phyloP scores from a whole-genome alignment of 306 rosid genomes.

The Rosa rugosa region DNA sequence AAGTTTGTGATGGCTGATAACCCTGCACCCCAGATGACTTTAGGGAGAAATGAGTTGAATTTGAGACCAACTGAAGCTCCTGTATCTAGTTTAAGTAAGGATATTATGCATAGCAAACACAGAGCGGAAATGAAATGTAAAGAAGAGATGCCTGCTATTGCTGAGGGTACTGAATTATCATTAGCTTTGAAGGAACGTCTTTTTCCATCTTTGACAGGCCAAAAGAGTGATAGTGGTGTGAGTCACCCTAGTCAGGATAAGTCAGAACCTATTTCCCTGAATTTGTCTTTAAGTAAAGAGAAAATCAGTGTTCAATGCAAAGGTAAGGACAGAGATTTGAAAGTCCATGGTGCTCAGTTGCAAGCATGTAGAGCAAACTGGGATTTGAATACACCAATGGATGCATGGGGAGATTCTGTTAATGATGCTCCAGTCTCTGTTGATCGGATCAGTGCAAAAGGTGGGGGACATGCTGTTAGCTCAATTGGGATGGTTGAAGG shows the following conservation, averaged over 20 bases:
- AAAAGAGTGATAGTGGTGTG: slow-evolving; percentile 25
- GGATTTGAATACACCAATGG: slow-evolving; percentile 97
- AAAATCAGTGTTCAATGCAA: slow-evolving; percentile 31
- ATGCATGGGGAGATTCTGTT: slow-evolving; percentile 76
- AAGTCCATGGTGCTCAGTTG: slow-evolving; percentile 21
- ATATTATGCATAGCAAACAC: slow-evolving; percentile 27
- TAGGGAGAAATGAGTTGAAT: slow-evolving; percentile 43
- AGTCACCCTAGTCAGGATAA: slow-evolving; percentile 31
- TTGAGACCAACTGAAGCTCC: slow-evolving; percentile 49
- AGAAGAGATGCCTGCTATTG: slow-evolving; percentile 36
- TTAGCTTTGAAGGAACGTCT: slow-evolving; percentile 45
- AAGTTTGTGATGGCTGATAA: slow-evolving; percentile 34
- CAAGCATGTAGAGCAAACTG: slow-evolving; percentile 77
- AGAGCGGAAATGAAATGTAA: slow-evolving; percentile 36
- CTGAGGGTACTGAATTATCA: slow-evolving; percentile 45
- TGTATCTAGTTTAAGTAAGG: slow-evolving; percentile 38
- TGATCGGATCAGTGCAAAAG: slow-evolving; percentile 28
- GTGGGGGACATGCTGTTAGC: slow-evolving; percentile 23
- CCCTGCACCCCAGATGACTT: slow-evolving; percentile 26
- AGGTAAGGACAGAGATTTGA: slow-evolving; percentile 31
- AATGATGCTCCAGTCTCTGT: slow-evolving; percentile 36
- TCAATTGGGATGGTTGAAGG: slow-evolving; percentile 28
- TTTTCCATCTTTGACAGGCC: slow-evolving; percentile 36
- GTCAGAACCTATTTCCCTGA: slow-evolving; percentile 48
- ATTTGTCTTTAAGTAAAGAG: slow-evolving; percentile 65